Evolutionary conservation across 1,284 basidiomycete species (phyloP).

Genomic region (Xanthoconium separans): DNA sequence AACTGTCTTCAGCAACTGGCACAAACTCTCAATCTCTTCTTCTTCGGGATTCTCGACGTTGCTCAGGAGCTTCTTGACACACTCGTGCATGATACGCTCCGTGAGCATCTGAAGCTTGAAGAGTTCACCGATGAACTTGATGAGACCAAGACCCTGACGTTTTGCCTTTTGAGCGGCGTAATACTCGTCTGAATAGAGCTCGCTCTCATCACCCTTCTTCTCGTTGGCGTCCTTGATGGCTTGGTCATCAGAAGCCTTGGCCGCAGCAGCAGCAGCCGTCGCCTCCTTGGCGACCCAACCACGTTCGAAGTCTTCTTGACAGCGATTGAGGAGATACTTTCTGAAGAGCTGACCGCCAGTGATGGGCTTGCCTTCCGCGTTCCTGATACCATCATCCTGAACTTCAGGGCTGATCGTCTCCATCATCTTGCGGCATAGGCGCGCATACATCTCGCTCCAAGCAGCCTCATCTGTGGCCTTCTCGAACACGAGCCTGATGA

Average conservation of each 20-base stretch:
- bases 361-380: conserved; percentile 78
- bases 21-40: conserved; percentile 96
- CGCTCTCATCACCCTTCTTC: conserved; percentile 54
- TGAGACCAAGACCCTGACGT: conserved; percentile 93
- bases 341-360: conserved; percentile 92
- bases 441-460: conserved; percentile 97
- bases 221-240: conserved; percentile 64
- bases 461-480: conserved; percentile 95
- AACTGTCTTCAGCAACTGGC: conserved; percentile 89
- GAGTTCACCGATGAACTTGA: conserved; percentile 97
- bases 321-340: conserved; percentile 90
- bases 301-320: conserved; percentile 94
- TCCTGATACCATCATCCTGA: conserved; percentile 82
- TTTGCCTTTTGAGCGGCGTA: conserved; percentile 97
- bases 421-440: conserved; percentile 92
- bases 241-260: conserved; percentile 58
- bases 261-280: conserved; percentile 57
- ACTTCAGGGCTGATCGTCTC: conserved; percentile 85
- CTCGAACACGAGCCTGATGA: conserved; percentile 95
- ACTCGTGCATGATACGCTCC: conserved; percentile 94
- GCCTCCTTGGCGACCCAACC: conserved; percentile 79
- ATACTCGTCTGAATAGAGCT: conserved; percentile 93
- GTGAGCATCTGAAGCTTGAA: conserved; percentile 97
- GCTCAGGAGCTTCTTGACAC: conserved; percentile 90
- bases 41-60: conserved; percentile 96